Evolutionary conservation across 768 basidiomycete genomes (phyloP).

Genomic region (Boletus sp.): DNA sequence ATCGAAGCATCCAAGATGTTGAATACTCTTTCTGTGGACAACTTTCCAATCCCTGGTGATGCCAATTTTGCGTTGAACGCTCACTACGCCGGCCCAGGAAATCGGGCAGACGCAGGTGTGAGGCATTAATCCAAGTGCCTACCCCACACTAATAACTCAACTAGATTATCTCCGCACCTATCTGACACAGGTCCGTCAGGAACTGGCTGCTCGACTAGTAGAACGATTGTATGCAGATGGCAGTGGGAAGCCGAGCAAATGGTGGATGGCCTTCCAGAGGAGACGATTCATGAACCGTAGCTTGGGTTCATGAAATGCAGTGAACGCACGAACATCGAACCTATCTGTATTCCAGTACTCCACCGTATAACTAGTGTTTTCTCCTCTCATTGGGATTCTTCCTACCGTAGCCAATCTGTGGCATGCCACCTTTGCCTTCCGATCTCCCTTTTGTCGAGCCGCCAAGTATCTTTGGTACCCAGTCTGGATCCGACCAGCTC

Average conservation of each 20-base stretch:
- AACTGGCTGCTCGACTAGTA: conserved; percentile 80
- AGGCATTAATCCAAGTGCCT: not conserved
- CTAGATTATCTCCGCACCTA: conserved; percentile 88
- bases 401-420: conserved; percentile 80
- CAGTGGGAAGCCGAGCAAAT: conserved; percentile 93
- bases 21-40: conserved; percentile 91
- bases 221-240: conserved; percentile 92
- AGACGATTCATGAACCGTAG: conserved; percentile 94
- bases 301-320: conserved; percentile 52
- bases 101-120: conserved; percentile 78
- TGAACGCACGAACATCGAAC: not conserved
- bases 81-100: conserved; percentile 79
- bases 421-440: conserved; percentile 63
- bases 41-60: conserved; percentile 92
- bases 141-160: conserved; percentile 8
- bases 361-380: conserved; percentile 37
- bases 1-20: conserved; percentile 85
- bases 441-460: conserved; percentile 67
- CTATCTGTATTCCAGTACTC: conserved; percentile 14
- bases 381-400: conserved; percentile 86
- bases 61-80: conserved; percentile 91
- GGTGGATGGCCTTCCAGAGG: conserved; percentile 99
- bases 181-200: conserved; percentile 89
- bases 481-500: conserved; percentile 95
- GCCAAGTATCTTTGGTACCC: conserved; percentile 78